Base-by-base conservation (phyloP, 2,329 filamentous ascomycete genomes). In the Nemania sp. region DNA sequence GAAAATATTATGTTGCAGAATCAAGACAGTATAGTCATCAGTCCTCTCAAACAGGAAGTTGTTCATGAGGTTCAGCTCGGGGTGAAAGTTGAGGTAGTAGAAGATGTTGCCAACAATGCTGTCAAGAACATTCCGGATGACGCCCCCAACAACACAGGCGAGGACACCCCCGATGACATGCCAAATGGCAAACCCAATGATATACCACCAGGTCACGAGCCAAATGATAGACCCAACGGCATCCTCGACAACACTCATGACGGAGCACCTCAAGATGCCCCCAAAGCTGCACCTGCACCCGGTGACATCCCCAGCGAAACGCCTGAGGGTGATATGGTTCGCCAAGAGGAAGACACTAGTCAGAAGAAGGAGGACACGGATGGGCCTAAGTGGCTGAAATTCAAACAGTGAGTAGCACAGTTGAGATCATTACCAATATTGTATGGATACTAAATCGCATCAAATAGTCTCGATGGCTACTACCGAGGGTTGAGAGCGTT, bases 401-500 rank as follows among this genome's bases (percentile, higher is more conserved):
- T 76, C 63, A 74, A 71, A 47, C 77, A 79, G 80, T 82, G 69
- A 76, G 79, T 75, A 1, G 42, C 17, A 18, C 12, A 32, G 37
- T 13, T 12, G 43, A 7, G 32, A 21, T 20, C 21, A 9, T 39
- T 50, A 12, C 5, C 25, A 13, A 42, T 12, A 7, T 2, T 49
- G 45, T 13, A 50, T 25, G 3, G 34, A 43, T 47, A 20, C 20
- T 59, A 69, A 60, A 72, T 57, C 35, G 40, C 59, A 58, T 18
- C 18, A 0, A 35, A 34, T 64, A 96, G 94, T 68, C 86, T 97
- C 56, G 87, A 89, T 66, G 84, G 89, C 46, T 97, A 94, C 73
- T 92, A 91, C 74, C 87, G 89, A 42, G 92, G 92, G 5, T 81
- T 97, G 57, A 85, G 88, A 67, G 85, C 86, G 0, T 74, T 97